Evolutionary conservation across 2,329 filamentous ascomycete species (phyloP), one percentile per base, ranked within the genome.

Genomic region (Monilinia vaccinii-corymbosi): DNA sequence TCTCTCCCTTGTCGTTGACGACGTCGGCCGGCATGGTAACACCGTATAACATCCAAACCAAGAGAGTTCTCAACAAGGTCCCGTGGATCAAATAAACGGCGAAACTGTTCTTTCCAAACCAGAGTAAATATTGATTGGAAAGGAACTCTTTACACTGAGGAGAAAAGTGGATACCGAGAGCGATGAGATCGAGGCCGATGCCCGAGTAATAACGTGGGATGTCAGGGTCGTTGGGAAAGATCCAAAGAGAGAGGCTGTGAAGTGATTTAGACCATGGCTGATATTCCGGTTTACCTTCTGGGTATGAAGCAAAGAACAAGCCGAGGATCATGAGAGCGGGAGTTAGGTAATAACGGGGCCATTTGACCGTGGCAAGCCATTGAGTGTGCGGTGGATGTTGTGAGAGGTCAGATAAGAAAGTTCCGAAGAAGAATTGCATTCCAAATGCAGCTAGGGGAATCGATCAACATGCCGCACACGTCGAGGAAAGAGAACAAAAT

Each of bases 71-170:
- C 65, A 86, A 78, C 34, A 86, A 74, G 0, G 80, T 78, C 46
- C 83, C 84, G 71, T 87, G 84, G 23, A 86, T 72, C 8, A 87
- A 76, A 66, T 86, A 86, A 16, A 87, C 80, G 1, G 83, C 82
- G 66, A 86, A 86, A 48, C 80, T 83, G 72, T 85, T 79, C 67
- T 81, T 81, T 48, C 84, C 84, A 14, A 86, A 77, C 78, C 82
- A 86, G 48, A 83, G 76, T 47, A 86, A 78, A 58, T 78, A 76
- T 36, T 77, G 77, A 61, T 78, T 78, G 4, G 80, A 81, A 3
- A 86, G 76, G 0, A 80, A 64, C 55, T 76, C 76, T 62, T 83
- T 82, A 34, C 80, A 72, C 32, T 72, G 69, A 1, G 76, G 75
- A 0, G 78, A 82, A 65, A 81, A 78, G 66, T 83, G 76, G 62